A percentile compares a stretch with the other conserved stretches of the same genome.
phyloP scores from a whole-genome alignment of 2,329 filamentous ascomycete species.

The Botrytis sinoallii region DNA sequence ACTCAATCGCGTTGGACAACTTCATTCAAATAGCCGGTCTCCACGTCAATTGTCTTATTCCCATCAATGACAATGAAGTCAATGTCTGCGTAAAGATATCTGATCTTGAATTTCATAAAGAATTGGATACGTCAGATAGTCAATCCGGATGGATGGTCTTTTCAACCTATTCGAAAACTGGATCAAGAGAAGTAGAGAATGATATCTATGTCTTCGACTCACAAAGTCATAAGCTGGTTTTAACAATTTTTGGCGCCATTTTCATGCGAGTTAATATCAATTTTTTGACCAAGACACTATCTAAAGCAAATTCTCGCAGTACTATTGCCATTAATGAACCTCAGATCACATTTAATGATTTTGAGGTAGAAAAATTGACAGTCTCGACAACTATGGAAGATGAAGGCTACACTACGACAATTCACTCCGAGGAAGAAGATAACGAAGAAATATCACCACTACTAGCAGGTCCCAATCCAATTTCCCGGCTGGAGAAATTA shows the following conservation, averaged over 20 bases:
- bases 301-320: neutral
- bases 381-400: neutral
- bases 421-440: constrained; percentile 1
- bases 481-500: neutral
- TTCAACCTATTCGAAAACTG: neutral
- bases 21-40: constrained; percentile 40
- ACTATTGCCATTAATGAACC: neutral
- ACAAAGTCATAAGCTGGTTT: neutral
- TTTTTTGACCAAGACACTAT: neutral
- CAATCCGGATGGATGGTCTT: neutral
- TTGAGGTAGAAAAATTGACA: neutral
- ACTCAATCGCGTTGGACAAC: constrained; percentile 31
- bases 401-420: neutral
- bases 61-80: constrained; percentile 27
- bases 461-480: neutral
- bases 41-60: constrained; percentile 13
- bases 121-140: neutral
- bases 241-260: neutral
- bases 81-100: constrained; percentile 13
- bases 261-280: neutral
- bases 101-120: neutral
- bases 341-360: neutral
- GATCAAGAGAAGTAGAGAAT: neutral
- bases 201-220: neutral
- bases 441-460: neutral